Evolutionary conservation across 2,329 filamentous ascomycete species (phyloP).

Genomic region (Cercospora zeina): DNA sequence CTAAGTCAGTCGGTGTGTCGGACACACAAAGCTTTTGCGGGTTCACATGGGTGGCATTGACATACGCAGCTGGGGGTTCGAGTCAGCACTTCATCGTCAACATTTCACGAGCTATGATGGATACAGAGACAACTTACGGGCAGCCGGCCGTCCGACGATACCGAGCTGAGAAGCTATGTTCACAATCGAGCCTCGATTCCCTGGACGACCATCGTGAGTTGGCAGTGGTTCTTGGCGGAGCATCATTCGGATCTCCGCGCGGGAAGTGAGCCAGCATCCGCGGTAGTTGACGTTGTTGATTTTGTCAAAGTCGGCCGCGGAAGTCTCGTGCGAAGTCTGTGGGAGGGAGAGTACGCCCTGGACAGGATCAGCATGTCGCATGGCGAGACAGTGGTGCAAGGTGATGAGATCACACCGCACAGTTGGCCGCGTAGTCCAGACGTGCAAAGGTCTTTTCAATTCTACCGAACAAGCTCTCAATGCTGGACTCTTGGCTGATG

Average conservation of each 20-base stretch:
- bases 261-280: constrained; percentile 50
- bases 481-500: constrained; percentile 41
- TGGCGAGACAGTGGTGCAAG: background rate
- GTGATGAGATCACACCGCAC: constrained; percentile 37
- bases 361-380: background rate
- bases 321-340: constrained; percentile 43
- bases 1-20: constrained; percentile 1
- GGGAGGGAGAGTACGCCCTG: constrained; percentile 45
- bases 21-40: constrained; percentile 39
- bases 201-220: constrained; percentile 49
- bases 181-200: constrained; percentile 47
- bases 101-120: background rate
- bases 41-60: constrained; percentile 2
- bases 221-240: constrained; percentile 46
- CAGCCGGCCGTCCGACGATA: constrained; percentile 46
- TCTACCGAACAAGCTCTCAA: constrained; percentile 41
- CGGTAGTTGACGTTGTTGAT: constrained; percentile 50
- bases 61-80: background rate
- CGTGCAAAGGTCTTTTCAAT: constrained; percentile 43
- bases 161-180: constrained; percentile 51
- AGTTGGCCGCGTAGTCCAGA: constrained; percentile 53
- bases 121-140: constrained; percentile 40
- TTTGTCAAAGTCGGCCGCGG: constrained; percentile 46
- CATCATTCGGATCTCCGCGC: constrained; percentile 50
- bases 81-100: constrained; percentile 11